Evolutionary conservation across 345 rosid genomes (phyloP).

Genomic region (Eucalyptus microcorys): DNA sequence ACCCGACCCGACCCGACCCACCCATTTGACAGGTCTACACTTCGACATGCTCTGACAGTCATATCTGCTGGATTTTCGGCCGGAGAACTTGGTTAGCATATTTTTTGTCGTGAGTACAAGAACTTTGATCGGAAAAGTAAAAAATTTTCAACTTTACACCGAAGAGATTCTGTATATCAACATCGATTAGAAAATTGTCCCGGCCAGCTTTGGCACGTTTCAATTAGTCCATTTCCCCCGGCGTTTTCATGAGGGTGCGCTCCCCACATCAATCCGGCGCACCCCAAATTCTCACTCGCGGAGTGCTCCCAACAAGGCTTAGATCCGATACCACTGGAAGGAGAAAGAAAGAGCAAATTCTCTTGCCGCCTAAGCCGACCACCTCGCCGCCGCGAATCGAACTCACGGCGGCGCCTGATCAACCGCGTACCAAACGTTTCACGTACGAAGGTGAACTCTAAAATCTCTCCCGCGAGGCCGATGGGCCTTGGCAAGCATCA

Average conservation of each 20-base stretch:
- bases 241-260: background rate
- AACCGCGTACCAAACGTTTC: background rate
- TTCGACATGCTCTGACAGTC: background rate
- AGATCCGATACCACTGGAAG: background rate
- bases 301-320: rapidly evolving
- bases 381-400: background rate
- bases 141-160: background rate
- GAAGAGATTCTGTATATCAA: background rate
- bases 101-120: rapidly evolving
- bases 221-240: background rate
- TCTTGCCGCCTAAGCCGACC: background rate
- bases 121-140: background rate
- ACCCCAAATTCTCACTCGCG: background rate
- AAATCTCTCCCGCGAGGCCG: background rate
- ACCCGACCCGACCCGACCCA: too few species aligned
- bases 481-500: background rate
- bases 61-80: background rate
- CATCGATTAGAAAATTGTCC: background rate
- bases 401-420: background rate
- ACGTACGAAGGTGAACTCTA: background rate
- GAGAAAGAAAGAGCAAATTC: background rate
- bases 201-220: background rate
- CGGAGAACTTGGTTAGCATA: background rate
- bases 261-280: background rate
- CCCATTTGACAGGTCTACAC: too few species aligned